phyloP scores from a whole-genome alignment of 306 rosid species.

The Glycine latifolia region DNA sequence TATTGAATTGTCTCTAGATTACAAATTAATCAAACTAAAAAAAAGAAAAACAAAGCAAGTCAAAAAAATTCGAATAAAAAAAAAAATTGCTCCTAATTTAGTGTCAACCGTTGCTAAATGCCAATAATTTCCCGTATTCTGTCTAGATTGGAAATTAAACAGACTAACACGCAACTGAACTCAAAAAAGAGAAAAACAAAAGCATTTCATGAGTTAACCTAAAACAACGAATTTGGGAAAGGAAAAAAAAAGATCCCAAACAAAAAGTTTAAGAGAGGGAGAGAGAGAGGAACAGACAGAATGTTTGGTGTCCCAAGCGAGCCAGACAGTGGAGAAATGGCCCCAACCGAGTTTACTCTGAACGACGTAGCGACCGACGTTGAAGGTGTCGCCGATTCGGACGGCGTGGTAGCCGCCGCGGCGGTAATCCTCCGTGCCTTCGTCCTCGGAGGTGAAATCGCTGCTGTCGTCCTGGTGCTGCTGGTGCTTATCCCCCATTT shows the following conservation, averaged over 20 bases:
- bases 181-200: background rate
- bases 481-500: slow-evolving; percentile 65
- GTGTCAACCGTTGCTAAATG: slow-evolving; percentile 8
- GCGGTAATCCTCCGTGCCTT: slow-evolving; percentile 94
- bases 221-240: background rate
- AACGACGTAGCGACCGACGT: slow-evolving; percentile 73
- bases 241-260: slow-evolving; percentile 4
- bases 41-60: background rate
- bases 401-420: slow-evolving; percentile 98
- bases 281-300: slow-evolving; percentile 53
- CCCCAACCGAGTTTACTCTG: slow-evolving; percentile 99
- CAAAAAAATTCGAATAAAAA: background rate
- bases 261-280: background rate
- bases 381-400: slow-evolving; percentile 83
- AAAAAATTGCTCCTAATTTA: background rate
- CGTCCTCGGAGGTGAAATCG: slow-evolving; percentile 96
- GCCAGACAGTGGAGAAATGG: slow-evolving; percentile 98
- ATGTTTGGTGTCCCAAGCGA: slow-evolving; percentile 82
- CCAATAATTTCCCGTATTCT: background rate
- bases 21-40: too few relatives aligned
- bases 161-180: slow-evolving; percentile 20
- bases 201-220: background rate
- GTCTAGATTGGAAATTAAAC: background rate
- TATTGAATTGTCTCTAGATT: too few relatives aligned
- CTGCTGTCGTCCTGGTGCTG: slow-evolving; percentile 64